Conservation (phyloP, 768 basidiomycete genomes). For the Boletus vinaceobasis region DNA sequence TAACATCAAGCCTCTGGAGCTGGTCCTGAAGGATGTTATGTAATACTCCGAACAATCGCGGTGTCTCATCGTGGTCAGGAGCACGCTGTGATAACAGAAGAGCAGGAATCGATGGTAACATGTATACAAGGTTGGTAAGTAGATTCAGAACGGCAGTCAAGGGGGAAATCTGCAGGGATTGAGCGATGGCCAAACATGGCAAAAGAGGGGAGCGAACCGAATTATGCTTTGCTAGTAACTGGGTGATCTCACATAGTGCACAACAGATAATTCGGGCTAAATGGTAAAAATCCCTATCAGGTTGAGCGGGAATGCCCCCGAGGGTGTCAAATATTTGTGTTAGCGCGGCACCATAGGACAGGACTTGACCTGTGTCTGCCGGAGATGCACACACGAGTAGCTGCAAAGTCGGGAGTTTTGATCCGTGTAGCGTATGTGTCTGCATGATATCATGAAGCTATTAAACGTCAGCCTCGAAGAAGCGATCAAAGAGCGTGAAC, state of each 20-base stretch:
- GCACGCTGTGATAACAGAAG: slow-evolving; percentile 33
- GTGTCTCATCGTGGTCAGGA: slow-evolving; percentile 25
- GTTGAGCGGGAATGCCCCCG: slow-evolving; percentile 21
- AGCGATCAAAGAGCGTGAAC: not conserved
- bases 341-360: slow-evolving; percentile 42
- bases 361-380: slow-evolving; percentile 20
- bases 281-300: slow-evolving; percentile 17
- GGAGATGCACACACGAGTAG: slow-evolving; percentile 42
- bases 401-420: slow-evolving; percentile 48
- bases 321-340: slow-evolving; percentile 34
- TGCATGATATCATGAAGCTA: slow-evolving; percentile 63
- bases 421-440: slow-evolving; percentile 46
- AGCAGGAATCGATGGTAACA: slow-evolving; percentile 46
- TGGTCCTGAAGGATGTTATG: slow-evolving; percentile 41
- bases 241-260: slow-evolving; percentile 40
- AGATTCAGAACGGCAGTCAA: slow-evolving; percentile 54
- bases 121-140: slow-evolving; percentile 42
- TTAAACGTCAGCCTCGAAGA: slow-evolving; percentile 1
- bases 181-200: slow-evolving; percentile 1
- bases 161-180: slow-evolving; percentile 38
- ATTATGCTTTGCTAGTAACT: slow-evolving; percentile 34
- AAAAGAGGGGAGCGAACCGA: slow-evolving; percentile 36
- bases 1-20: slow-evolving; percentile 33
- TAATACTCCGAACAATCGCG: slow-evolving; percentile 39
- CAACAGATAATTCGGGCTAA: slow-evolving; percentile 29